These are phyloP conservation scores for Fagopyrum tataricum DNA, from an alignment of 148 eudicot species.

Conservation along the genomic window DNA sequence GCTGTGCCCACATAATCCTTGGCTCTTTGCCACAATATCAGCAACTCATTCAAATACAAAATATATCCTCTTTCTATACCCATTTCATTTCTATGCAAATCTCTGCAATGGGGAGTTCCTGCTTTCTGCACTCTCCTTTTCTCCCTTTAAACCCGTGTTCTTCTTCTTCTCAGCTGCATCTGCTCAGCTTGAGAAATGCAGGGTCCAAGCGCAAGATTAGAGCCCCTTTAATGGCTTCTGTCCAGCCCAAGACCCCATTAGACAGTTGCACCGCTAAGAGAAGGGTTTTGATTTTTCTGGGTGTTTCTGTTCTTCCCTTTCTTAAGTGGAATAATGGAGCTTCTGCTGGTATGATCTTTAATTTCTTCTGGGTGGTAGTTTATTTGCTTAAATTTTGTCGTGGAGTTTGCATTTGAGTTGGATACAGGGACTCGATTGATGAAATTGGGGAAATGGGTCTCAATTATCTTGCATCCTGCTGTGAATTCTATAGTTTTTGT, in stretches of 20 bases:
- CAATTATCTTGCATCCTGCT: not conserved
- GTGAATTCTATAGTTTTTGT: not conserved
- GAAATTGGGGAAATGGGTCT: conserved; percentile 8
- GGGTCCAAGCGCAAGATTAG: conserved; percentile 21
- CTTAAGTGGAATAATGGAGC: conserved; percentile 32
- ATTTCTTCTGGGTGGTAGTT: not conserved
- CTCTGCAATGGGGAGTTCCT: conserved; percentile 42
- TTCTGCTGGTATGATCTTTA: conserved; percentile 29
- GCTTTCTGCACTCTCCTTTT: conserved; percentile 33
- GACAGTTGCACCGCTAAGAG: conserved; percentile 30
- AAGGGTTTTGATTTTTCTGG: conserved; percentile 52
- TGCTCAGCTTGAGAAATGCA: conserved; percentile 31
- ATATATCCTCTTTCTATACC: not conserved
- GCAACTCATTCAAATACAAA: conserved; percentile 1
- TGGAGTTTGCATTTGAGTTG: conserved; percentile 6
- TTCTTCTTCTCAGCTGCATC: conserved; percentile 22
- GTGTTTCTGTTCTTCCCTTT: conserved; percentile 54
- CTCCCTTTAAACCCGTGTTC: conserved; percentile 24
- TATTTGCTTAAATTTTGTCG: conserved; percentile 5
- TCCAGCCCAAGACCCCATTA: conserved; percentile 19
- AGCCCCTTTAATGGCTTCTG: conserved; percentile 31
- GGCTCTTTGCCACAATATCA: not conserved
- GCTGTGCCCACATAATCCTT: conserved; percentile 10
- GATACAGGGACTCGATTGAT: not conserved
- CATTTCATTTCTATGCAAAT: not conserved